Evolutionary conservation across 2,329 filamentous ascomycete species (phyloP).

Genomic region (Penicillium concentricum): DNA sequence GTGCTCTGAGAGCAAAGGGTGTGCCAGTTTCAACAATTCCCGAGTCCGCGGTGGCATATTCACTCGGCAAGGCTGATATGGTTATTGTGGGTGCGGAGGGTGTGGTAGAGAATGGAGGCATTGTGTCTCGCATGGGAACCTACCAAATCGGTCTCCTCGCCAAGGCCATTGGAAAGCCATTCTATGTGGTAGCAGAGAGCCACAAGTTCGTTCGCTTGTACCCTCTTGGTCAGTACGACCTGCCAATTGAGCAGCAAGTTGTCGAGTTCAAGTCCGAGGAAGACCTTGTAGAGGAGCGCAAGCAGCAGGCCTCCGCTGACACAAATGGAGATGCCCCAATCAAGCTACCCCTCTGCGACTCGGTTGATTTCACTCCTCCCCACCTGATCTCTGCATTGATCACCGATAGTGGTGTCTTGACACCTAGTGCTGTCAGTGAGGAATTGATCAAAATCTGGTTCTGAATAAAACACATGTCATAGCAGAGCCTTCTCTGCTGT

Average conservation of each 20-base stretch:
- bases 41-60: conserved; percentile 74
- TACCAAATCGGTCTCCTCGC: conserved; percentile 85
- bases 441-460: conserved; percentile 65
- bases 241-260: conserved; percentile 76
- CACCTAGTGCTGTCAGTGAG: conserved; percentile 65
- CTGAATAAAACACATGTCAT: conserved; percentile 21
- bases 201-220: conserved; percentile 95
- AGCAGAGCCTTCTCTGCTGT: background rate
- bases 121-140: conserved; percentile 82
- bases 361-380: conserved; percentile 56
- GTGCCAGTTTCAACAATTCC: conserved; percentile 81
- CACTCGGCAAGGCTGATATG: conserved; percentile 70
- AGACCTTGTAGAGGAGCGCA: conserved; percentile 46
- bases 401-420: conserved; percentile 63
- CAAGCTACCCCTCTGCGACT: conserved; percentile 32
- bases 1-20: conserved; percentile 67
- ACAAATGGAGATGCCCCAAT: conserved; percentile 13
- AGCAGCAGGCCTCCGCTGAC: conserved; percentile 41
- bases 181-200: conserved; percentile 90
- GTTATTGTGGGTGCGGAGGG: conserved; percentile 72
- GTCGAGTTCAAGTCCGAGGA: conserved; percentile 67
- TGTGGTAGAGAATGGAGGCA: conserved; percentile 89
- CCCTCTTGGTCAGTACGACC: conserved; percentile 75
- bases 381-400: conserved; percentile 64
- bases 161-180: conserved; percentile 68